Percentiles rank a stretch among this genome's conserved stretches.
Evolutionary conservation across 2,329 filamentous ascomycete species (phyloP).

Genomic region (Peltaster fructicola): DNA sequence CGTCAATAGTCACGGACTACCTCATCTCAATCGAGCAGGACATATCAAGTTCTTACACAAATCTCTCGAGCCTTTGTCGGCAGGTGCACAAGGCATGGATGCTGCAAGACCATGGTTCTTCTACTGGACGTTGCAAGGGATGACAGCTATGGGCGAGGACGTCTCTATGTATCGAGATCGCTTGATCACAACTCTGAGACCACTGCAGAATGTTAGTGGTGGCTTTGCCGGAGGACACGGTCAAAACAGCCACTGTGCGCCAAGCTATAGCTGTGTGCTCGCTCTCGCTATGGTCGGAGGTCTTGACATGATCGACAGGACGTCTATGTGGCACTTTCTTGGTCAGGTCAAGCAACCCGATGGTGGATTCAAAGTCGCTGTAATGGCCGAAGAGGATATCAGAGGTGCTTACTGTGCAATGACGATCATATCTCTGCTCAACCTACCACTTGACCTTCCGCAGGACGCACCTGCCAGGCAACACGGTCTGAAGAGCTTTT

Average conservation of each 20-base stretch:
- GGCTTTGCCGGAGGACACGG: conserved; percentile 92
- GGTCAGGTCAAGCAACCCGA: conserved; percentile 68
- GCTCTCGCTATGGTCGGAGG: conserved; percentile 65
- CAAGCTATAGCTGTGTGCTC: conserved; percentile 70
- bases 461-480: conserved; percentile 49
- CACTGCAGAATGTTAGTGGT: conserved; percentile 66
- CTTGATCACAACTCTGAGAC: conserved; percentile 50
- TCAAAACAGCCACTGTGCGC: conserved; percentile 73
- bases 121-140: conserved; percentile 72
- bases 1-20: conserved; percentile 53
- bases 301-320: conserved; percentile 58
- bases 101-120: conserved; percentile 84
- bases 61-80: conserved; percentile 43
- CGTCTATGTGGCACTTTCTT: conserved; percentile 80
- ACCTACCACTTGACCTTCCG: conserved; percentile 65
- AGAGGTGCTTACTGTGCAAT: conserved; percentile 86
- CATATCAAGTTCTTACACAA: conserved; percentile 45
- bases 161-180: conserved; percentile 44
- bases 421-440: conserved; percentile 65
- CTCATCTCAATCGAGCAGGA: conserved; percentile 47
- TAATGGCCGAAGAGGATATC: conserved; percentile 83
- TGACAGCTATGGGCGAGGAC: conserved; percentile 64
- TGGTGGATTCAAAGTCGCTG: conserved; percentile 76
- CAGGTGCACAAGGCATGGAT: conserved; percentile 56
- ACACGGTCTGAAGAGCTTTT: conserved; percentile 46